phyloP scores from a whole-genome alignment of 169 alveolate genomes.

The Neospora caninum region DNA sequence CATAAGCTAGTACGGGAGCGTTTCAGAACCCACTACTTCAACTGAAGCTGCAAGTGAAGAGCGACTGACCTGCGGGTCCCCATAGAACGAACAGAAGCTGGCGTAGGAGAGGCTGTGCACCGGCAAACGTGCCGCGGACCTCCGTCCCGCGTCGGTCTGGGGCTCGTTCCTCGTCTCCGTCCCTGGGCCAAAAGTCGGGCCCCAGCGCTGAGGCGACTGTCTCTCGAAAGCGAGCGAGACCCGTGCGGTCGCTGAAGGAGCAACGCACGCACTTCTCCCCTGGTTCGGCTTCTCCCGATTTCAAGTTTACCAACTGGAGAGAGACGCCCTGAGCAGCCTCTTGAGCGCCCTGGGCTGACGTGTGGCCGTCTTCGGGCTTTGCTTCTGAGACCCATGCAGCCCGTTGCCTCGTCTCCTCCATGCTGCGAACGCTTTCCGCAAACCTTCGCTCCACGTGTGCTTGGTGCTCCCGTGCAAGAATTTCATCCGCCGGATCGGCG shows the following conservation, averaged over 20 bases:
- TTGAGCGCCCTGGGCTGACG: not conserved
- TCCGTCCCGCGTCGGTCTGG: not conserved
- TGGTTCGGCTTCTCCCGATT: not conserved
- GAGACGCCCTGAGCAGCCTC: not conserved
- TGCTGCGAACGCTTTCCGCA: not conserved
- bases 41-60: too few species aligned
- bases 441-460: not conserved
- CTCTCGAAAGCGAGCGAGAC: not conserved
- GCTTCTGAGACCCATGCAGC: not conserved
- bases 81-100: constrained; percentile 26
- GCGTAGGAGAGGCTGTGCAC: not conserved
- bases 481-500: not conserved
- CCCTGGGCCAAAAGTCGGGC: too few species aligned
- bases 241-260: not conserved
- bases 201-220: not conserved
- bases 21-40: too few species aligned
- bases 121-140: not conserved
- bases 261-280: not conserved
- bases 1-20: too few species aligned
- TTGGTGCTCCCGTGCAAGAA: not conserved
- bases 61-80: constrained; percentile 21
- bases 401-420: not conserved
- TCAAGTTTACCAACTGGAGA: not conserved
- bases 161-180: not conserved
- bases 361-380: not conserved